phyloP scores from a whole-genome alignment of 306 rosid genomes.

The Mimosa bimucronata region DNA sequence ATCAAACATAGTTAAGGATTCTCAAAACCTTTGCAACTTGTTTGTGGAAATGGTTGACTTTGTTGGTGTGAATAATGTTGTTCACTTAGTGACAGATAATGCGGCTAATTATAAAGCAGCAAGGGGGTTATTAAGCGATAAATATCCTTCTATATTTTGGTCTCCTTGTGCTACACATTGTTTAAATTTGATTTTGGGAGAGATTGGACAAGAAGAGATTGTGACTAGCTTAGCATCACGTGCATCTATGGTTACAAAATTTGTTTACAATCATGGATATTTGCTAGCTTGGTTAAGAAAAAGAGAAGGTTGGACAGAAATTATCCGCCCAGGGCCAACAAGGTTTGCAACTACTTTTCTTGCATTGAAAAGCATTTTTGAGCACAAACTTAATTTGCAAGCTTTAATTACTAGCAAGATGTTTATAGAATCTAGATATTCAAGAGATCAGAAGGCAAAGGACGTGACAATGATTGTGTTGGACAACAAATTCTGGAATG shows the following conservation, averaged over 20 bases:
- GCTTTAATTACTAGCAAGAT: too few relatives aligned
- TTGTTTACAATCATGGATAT: neutral
- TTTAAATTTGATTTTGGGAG: neutral
- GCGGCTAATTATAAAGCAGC: conserved; percentile 1
- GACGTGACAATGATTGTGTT: too few relatives aligned
- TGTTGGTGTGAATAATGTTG: neutral
- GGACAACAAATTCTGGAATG: too few relatives aligned
- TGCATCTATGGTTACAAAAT: neutral
- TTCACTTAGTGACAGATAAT: conserved; percentile 4
- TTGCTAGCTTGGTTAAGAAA: neutral
- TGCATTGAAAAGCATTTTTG: too few relatives aligned
- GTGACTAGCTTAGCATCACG: too few relatives aligned
- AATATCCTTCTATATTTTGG: neutral
- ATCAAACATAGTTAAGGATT: too few relatives aligned
- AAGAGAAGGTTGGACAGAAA: too few relatives aligned
- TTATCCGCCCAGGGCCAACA: too few relatives aligned
- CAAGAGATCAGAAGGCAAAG: too few relatives aligned
- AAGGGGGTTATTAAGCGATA: neutral
- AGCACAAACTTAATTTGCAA: too few relatives aligned
- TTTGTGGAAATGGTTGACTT: neutral
- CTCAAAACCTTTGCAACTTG: neutral
- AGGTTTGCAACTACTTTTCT: too few relatives aligned
- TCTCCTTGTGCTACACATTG: neutral
- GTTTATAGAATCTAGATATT: too few relatives aligned
- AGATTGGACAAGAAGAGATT: neutral